phyloP scores from a whole-genome alignment of 148 eudicot species.

The Drosera capensis region DNA sequence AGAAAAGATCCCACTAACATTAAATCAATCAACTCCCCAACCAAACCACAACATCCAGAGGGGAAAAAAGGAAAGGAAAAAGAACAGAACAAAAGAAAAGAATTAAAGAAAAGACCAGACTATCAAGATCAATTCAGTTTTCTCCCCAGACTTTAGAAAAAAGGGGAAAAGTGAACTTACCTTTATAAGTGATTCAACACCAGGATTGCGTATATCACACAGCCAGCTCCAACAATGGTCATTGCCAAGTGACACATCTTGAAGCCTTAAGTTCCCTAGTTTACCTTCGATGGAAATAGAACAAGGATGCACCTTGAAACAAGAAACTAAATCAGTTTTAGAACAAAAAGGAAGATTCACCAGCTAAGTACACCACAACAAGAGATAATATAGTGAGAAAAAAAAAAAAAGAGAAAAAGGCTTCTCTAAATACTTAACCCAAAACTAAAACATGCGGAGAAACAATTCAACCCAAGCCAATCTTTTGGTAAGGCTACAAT shows the following conservation, averaged over 20 bases:
- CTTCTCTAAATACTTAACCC: no score
- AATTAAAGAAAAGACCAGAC: conserved; percentile 2
- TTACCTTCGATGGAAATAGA: conserved; percentile 75
- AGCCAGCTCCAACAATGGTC: conserved; percentile 90
- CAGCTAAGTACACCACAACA: background rate
- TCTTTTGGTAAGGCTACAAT: no score
- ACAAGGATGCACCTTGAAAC: conserved; percentile 71
- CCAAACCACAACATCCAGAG: no score
- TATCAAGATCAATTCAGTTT: no score
- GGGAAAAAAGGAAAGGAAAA: conserved; percentile 1
- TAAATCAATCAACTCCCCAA: background rate
- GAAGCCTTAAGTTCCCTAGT: conserved; percentile 75
- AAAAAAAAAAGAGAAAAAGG: no score
- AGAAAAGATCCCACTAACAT: background rate
- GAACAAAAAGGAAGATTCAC: background rate
- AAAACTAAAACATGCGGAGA: no score
- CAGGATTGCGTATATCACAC: conserved; percentile 83
- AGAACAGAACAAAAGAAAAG: conserved; percentile 3
- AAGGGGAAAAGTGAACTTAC: conserved; percentile 14
- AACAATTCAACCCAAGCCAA: no score
- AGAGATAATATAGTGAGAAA: background rate
- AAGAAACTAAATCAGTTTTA: conserved; percentile 6
- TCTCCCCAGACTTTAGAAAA: background rate
- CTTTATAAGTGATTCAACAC: conserved; percentile 82
- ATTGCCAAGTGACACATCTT: conserved; percentile 71